Evolutionary conservation across 257 asterid genomes (phyloP), one percentile per base, ranked within the genome.

Genomic region (Fraxinus pennsylvanica): DNA sequence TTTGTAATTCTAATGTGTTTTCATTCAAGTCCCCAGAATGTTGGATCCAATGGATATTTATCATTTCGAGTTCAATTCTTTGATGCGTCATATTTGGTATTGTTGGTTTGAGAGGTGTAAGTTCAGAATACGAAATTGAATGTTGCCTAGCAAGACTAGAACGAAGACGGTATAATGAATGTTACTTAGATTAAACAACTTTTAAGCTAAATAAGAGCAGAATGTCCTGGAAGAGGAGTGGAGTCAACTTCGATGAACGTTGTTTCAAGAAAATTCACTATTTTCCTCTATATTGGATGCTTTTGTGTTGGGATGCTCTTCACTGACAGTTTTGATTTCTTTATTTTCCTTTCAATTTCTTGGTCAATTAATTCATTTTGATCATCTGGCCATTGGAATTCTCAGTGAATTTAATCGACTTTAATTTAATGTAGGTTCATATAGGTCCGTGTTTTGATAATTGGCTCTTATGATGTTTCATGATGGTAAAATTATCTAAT

Each of bases 271-370:
- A 92, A 86, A 83, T 80, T 91, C 68, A 82, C 94, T 4, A 27
- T 91, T 78, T 84, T 91, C 65, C 94, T 94, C 9, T 94, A 97
- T 83, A 74, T 94, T 74, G 91, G 96, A 78, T 94, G 97, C 87
- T 92, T 92, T 82, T 94, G 92, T 73, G 90, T 84, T 76, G 99
- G 99, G 83, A 92, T 92, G 99, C 92, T 94, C 85, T 94, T 92
- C 91, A 92, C 96, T 84, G 94, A 92, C 93, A 91, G 99, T 97
- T 94, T 85, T 74, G 35, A 71, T 76, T 25, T 32, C 77, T 45
- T 74, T 9, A 61, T 67, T 71, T 74, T 73, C 67, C 33, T 72
- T 30, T 82, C 8, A 17, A 27, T 71, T 81, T 74, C 39, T 2
- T 22, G 69, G 69, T 27, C 7, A 63, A 63, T 27, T 63, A 27